Base-by-base conservation (phyloP, 768 basidiomycete species). In the Boletus reticulatus region DNA sequence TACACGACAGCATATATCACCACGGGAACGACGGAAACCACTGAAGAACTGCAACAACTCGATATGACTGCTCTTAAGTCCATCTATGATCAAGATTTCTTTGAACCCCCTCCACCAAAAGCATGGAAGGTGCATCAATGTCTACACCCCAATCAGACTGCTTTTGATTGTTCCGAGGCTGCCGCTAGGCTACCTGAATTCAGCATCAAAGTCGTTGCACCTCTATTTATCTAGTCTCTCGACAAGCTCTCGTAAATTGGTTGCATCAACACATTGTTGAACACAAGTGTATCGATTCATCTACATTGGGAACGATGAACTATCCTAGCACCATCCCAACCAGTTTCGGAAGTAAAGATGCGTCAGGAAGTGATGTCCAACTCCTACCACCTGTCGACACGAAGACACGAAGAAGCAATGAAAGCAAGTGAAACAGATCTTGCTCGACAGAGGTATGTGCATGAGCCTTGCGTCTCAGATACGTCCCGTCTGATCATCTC, bases 41-140 rank as follows among this genome's bases (percentile, higher is more conserved):
- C 80, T 56, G 84, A 85, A 75, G 87, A 89, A 76, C 77, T 79
- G 67, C 81, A 81, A 68, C 76, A 78, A 56, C 72, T 76, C 62
- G 91, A 94, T 78, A 87, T 93, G 58, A 87, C 85, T 47, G 88
- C 84, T 31, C 77, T 93, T 58, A 82, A 83, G 68, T 86, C 89
- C 56, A 94, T 93, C 57, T 93, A 88, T 73, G 86, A 79, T 61
- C 81, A 87, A 58, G 85, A 92, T 65, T 92, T 90, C 65, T 78
- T 84, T 24, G 81, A 88, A 63, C 80, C 80, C 52, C 86, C 85
- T 20, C 84, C 89, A 14, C 86, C 87, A 32, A 90, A 83, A 65
- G 91, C 82, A 48, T 94, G 92, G 91, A 92, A 91, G 81, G 90
- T 89, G 39, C 12, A 53, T 51, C 20, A 6, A 16, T 9, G 10